A percentile compares a stretch with the other conserved stretches of the same genome.
phyloP scores from a whole-genome alignment of 2,329 filamentous ascomycete species.

The Mycosphaerella sp. region DNA sequence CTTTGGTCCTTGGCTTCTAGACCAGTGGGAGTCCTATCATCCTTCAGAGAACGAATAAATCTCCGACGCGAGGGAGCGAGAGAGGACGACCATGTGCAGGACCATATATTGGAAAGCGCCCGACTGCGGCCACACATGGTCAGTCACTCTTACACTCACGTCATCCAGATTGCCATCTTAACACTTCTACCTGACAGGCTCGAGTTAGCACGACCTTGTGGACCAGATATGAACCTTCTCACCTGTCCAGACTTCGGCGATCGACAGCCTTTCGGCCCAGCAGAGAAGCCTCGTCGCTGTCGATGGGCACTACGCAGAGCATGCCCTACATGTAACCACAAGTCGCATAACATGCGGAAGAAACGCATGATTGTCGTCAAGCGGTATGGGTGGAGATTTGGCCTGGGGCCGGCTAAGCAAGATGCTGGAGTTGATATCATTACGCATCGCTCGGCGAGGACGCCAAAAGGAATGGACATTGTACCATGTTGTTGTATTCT shows the following conservation, averaged over 20 bases:
- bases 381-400: slow-evolving; percentile 27
- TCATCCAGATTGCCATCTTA: background rate
- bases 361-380: slow-evolving; percentile 24
- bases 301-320: slow-evolving; percentile 18
- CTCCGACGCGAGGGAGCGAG: background rate
- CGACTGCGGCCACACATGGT: slow-evolving; percentile 46
- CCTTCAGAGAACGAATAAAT: background rate
- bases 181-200: slow-evolving; percentile 27
- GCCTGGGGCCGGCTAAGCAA: slow-evolving; percentile 21
- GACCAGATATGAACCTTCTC: slow-evolving; percentile 36
- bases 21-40: background rate
- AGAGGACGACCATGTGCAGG: slow-evolving; percentile 40
- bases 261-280: slow-evolving; percentile 23
- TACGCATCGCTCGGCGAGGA: slow-evolving; percentile 5
- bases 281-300: slow-evolving; percentile 22
- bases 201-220: slow-evolving; percentile 43
- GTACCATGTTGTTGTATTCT: slow-evolving; percentile 14
- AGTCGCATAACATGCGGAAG: slow-evolving; percentile 24
- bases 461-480: slow-evolving; percentile 5
- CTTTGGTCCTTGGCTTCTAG: background rate
- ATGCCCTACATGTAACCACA: slow-evolving; percentile 30
- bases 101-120: slow-evolving; percentile 42
- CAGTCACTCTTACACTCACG: background rate
- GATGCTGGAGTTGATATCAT: slow-evolving; percentile 24
- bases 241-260: slow-evolving; percentile 37